Percentiles rank a stretch among this genome's conserved stretches.
Conservation (phyloP, 2,329 filamentous ascomycete species). For the Verticillium longisporum region DNA sequence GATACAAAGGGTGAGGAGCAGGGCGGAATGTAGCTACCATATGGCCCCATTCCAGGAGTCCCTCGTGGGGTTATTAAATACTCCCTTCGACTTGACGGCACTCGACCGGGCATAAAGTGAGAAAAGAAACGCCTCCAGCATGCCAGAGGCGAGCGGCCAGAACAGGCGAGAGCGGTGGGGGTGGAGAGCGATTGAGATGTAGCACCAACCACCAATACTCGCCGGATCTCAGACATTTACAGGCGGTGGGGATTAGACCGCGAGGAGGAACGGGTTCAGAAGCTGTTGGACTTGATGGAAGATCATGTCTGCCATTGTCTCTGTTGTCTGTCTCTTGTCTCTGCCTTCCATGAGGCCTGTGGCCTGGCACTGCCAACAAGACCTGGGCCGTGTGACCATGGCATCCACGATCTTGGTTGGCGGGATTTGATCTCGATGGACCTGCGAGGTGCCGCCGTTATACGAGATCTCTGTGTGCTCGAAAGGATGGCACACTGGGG, state of each 20-base stretch:
- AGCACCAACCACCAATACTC: slow-evolving; percentile 12
- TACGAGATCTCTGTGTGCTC: slow-evolving; percentile 11
- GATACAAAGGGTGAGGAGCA: background rate
- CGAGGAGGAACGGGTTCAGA: slow-evolving; percentile 5
- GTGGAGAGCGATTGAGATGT: background rate
- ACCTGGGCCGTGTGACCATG: slow-evolving; percentile 8
- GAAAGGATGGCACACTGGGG: background rate
- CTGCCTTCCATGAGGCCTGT: background rate
- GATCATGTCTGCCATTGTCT: background rate
- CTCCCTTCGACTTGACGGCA: background rate
- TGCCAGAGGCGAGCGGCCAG: slow-evolving; percentile 3
- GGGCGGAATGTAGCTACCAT: background rate
- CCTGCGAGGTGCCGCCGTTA: slow-evolving; percentile 13
- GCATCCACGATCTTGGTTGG: slow-evolving; percentile 12
- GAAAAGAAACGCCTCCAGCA: slow-evolving; percentile 8
- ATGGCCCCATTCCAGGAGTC: background rate
- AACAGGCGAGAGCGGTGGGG: slow-evolving; percentile 13
- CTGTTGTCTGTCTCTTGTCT: background rate
- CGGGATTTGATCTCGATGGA: slow-evolving; percentile 12
- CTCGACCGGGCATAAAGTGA: background rate
- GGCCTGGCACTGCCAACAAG: background rate
- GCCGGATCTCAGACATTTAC: slow-evolving; percentile 12
- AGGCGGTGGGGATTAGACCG: slow-evolving; percentile 6
- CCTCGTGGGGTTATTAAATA: background rate
- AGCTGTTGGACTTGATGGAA: slow-evolving; percentile 1